Base-by-base conservation (phyloP, 192 early-diverging fungal genomes). In the Podila horticola region DNA sequence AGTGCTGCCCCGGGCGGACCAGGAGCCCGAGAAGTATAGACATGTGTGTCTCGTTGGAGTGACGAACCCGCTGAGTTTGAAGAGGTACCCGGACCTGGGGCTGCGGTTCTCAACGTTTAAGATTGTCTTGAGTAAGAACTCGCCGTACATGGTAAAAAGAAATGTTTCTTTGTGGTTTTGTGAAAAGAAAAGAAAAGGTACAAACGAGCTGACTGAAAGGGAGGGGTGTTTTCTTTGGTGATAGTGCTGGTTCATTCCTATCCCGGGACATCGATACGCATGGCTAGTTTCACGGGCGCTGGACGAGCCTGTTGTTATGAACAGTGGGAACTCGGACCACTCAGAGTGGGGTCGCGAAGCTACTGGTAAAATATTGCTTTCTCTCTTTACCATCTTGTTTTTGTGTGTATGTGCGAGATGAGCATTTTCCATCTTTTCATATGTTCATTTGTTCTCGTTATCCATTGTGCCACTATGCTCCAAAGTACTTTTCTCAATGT, bases 231-330 rank as follows among this genome's bases (percentile, higher is more conserved):
- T 29, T 41, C 7, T 50, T 10, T 22, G 8, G 13, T 19, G 5
- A 62, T 34, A 74, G 64, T 36, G 58, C 30, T 74, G 72, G 58
- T 74, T 67, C 58, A 67, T 67, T 45, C 72, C 64, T 2, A 30
- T 74, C 4, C 30, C 30, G 15, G 72, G 72, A 24, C 45, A 74
- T 28, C 66, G 65, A 33, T 74, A 67, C 65, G 15, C 64, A 20
- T 74, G 72, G 72, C 65, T 74, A 17, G 72, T 74, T 4, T 62
- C 72, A 28, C 33, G 33, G n/a, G 66, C 72, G 2, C 29, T 74
- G 12, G 72, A 74, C 4, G 58, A 36, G 26, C 58, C 72, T 3
- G n/a, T 67, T 3, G 20, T 48, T 15, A 30, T 67, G 45, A 48
- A 51, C 33, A 74, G 48, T 17, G 33, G 58, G 17, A 74, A 67